Base-by-base conservation (phyloP, 805 yeast genomes). In the Spathaspora arborariae region DNA sequence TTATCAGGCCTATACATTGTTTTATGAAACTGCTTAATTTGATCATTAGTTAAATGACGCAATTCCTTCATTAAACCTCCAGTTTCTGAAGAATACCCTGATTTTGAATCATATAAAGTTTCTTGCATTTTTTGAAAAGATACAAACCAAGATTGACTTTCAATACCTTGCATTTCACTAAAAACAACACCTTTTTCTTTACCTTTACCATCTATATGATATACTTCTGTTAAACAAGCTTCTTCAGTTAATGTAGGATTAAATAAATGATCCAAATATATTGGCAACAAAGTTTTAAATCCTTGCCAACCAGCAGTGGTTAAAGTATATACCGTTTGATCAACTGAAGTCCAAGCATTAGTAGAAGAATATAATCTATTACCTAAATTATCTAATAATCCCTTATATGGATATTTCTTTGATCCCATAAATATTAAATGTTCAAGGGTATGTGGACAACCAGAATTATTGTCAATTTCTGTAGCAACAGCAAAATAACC, bases 401-500 rank as follows among this genome's bases (percentile, higher is more conserved):
- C 98, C 64, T 92, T 92, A 64, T 85, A 92, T 0, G 98, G 98
- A 56, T 82, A 88, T 48, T 83, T 81, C 52, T 84, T 74, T 2
- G 96, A 88, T 1, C 99, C 99, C 96, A 90, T 88, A 64, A 94
- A 94, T 33, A 92, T 77, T 63, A 94, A 72, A 67, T 94, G 99
- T 67, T 94, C 99, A 44, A 94, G 67, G 1, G 99, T 94, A 59
- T 94, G 99, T 1, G 99, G 99, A 52, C 88, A 81, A 6, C 99
- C 99, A 20, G 90, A 80, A 62, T 91, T 94, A 59, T 89, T 82
- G 19, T 76, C 70, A 44, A 88, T 88, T 63, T 94, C 98, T 1
- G 98, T 90, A 15, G 96, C 97, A 3, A 94, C 96, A 1, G 97
- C 95, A 64, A 94, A 89, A 60, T 85, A 86, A n/a, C 98, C 99